phyloP scores from a whole-genome alignment of 805 yeast species.

The Pichia phayaonensis region DNA sequence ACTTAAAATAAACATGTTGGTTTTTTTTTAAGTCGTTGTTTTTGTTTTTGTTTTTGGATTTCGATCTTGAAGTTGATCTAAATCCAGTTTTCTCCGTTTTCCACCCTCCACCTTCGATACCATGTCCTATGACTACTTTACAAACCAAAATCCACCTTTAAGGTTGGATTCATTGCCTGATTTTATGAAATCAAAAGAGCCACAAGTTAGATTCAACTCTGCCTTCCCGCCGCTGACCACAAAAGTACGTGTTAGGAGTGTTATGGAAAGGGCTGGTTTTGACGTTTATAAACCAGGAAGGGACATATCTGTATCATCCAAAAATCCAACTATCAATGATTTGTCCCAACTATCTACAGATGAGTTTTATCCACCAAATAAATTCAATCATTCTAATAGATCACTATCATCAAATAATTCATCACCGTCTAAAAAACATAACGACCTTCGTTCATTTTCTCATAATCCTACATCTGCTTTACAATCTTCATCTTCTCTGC shows the following conservation, averaged over 20 bases:
- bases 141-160: constrained; percentile 10
- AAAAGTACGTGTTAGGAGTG: constrained; percentile 54
- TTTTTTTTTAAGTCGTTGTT: not conserved
- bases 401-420: not conserved
- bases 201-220: constrained; percentile 35
- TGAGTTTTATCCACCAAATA: constrained; percentile 6
- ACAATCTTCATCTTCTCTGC: not conserved
- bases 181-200: constrained; percentile 24
- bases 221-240: constrained; percentile 69
- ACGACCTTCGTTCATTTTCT: constrained; percentile 11
- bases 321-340: constrained; percentile 1
- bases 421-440: constrained; percentile 4
- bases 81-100: too few relatives aligned
- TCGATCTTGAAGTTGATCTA: not conserved
- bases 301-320: not conserved
- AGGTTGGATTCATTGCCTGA: constrained; percentile 25
- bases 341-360: not conserved
- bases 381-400: not conserved
- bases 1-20: too few relatives aligned
- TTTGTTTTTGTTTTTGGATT: not conserved
- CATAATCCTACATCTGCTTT: not conserved
- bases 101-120: not conserved
- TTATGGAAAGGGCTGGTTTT: constrained; percentile 78
- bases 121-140: not conserved
- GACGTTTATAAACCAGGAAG: constrained; percentile 40